Base-by-base conservation (phyloP, 2,329 filamentous ascomycete genomes). In the Calonectria multiphialidica region DNA sequence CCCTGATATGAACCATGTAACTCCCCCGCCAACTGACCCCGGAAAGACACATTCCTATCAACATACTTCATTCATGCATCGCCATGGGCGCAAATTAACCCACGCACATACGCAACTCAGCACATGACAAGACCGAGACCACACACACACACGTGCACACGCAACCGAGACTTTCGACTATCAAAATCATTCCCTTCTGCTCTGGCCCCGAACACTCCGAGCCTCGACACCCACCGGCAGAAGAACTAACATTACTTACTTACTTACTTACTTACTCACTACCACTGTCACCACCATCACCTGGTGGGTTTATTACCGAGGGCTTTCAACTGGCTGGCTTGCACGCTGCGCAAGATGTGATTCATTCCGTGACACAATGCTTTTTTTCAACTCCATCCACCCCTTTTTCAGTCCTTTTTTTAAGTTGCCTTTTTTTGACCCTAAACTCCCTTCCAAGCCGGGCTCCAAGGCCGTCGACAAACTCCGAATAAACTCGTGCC, bases 161-260 rank as follows among this genome's bases (percentile, higher is more conserved):
- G 16, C 35, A 44, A n/a, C 35, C 35, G 15, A 61, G 16, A 61
- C 21, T 61, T 61, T 61, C 35, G 21, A 25, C 37, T 44, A 61
- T 61, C 37, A 61, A 61, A 78, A 73, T 64, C 73, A 77, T 53
- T 73, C 72, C 70, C 63, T 28, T 47, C 28, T 50, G 23, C 30
- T 25, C 21, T 16, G 10, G 10, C 5, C 53, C 53, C 53, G 53
- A 57, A 21, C 53, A 33, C 53, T 37, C 53, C 53, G 53, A 57
- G 30, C 33, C 30, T 57, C 12, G 18, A 57, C n/a, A 35, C 50
- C 50, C 50, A 18, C n/a, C 16, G n/a, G 18, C 10, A n/a, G 4
- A 30, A n/a, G 4, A 30, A 30, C 28, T 30, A 30, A 30, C 28
- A 30, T 30, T 30, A 30, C 28, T n/a, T n/a, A n/a, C n/a, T n/a